Base-by-base conservation (phyloP, 345 rosid species). In the Euphorbia peplus region DNA sequence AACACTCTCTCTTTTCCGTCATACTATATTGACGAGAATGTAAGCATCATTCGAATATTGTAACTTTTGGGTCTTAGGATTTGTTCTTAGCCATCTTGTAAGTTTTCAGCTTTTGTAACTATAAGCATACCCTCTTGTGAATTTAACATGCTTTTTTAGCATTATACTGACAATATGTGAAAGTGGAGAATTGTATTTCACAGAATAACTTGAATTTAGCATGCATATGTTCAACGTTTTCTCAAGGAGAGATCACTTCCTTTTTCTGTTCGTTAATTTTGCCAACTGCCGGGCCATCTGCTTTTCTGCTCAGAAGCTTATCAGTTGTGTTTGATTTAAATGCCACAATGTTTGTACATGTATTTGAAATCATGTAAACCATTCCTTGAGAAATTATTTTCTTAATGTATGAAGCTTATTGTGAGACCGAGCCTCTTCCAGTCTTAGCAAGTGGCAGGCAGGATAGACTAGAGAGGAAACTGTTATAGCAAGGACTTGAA, bases 1-100 rank as follows among this genome's bases (percentile, higher is more conserved):
- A 90, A 86, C 62, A 66, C 83, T 16, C 77, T 85, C 54, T 85
- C 99, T 52, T 88, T 90, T 76, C 99, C 93, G 15, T 91, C 98
- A 59, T 91, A 89, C 80, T 91, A 95, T 62, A 95, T 95, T 77
- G 92, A 95, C 69, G 99, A 91, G 87, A 82, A 95, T 91, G 99
- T 95, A 91, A 83, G 66, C 46, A 35, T 63, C 68, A 66, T 67
- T 64, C 64, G 77, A 30, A 39, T 74, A 28, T 46, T 41, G 62
- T 70, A 46, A 69, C 63, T 69, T 65, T 68, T 51, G 53, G 66
- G 79, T 69, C 69, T 64, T 59, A 30, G 14, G 15, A 32, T 46
- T 39, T 26, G 59, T 56, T 67, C 46, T 30, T 61, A 50, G 30
- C 44, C 19, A n/a, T 68, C 28, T 62, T 8, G 53, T 11, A 19